phyloP scores from a whole-genome alignment of 495 filamentous ascomycete species.

The Lasiosphaeris hirsuta region DNA sequence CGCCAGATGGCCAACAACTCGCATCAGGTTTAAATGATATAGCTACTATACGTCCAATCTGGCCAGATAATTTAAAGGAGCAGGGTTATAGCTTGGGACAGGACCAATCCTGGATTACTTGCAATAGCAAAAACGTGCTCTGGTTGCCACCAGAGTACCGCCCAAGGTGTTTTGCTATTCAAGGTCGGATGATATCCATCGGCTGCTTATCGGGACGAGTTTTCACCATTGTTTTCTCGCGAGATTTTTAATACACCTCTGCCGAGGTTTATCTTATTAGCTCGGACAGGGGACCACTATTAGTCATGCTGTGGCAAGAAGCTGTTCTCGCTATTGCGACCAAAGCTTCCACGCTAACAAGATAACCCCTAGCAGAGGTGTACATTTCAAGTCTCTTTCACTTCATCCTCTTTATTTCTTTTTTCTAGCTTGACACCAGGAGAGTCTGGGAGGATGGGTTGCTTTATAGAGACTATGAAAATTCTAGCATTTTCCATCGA shows the following conservation, averaged over 20 bases:
- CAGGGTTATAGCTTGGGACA: constrained; percentile 13
- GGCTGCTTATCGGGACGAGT: constrained; percentile 19
- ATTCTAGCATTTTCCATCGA: constrained; percentile 24
- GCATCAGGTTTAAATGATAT: constrained; percentile 21
- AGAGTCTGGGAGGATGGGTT: no score
- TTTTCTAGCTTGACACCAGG: no score
- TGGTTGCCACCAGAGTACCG: no score
- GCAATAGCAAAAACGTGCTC: no score
- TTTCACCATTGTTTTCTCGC: no score
- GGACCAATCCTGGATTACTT: constrained; percentile 25
- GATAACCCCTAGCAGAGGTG: constrained; percentile 12
- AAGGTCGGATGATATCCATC: constrained; percentile 12
- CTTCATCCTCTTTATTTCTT: no score
- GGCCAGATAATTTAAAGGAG: constrained; percentile 3
- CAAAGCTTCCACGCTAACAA: constrained; percentile 11
- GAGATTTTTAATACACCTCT: neutral
- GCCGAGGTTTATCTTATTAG: constrained; percentile 11
- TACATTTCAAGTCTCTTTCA: constrained; percentile 15
- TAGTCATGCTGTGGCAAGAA: no score
- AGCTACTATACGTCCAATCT: neutral
- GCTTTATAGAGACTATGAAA: no score
- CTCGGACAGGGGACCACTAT: constrained; percentile 5
- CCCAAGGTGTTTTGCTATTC: constrained; percentile 12
- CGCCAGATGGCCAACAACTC: constrained; percentile 25
- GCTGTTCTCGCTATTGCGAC: neutral